These are phyloP conservation scores for Candida glaebosa DNA, from an alignment of 805 yeast species.

Conservation along the genomic window DNA sequence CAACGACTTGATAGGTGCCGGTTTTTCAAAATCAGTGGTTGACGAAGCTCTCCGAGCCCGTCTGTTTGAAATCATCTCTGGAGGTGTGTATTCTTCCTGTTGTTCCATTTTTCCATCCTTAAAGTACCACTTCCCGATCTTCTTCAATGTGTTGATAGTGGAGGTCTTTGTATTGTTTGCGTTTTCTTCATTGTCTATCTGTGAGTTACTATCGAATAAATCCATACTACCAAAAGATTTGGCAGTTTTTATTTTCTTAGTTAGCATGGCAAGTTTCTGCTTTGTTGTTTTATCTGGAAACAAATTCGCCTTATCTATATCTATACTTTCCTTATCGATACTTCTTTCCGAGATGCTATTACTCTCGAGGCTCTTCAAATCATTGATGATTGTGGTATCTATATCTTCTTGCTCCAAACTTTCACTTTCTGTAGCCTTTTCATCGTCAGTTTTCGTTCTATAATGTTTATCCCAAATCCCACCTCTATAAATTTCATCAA, in stretches of 20 bases:
- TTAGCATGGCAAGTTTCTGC: slow-evolving; percentile 22
- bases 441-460: background rate
- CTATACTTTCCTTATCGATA: background rate
- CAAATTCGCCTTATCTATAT: background rate
- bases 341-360: background rate
- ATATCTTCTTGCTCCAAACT: background rate
- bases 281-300: slow-evolving; percentile 10
- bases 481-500: slow-evolving; percentile 74
- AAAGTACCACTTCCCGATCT: slow-evolving; percentile 68
- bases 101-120: slow-evolving; percentile 35
- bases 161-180: slow-evolving; percentile 13
- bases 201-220: slow-evolving; percentile 16
- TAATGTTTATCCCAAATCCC: slow-evolving; percentile 79
- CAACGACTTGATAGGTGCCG: background rate
- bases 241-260: slow-evolving; percentile 22
- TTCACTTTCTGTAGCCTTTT: background rate
- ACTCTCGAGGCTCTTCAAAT: background rate
- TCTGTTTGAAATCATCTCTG: slow-evolving; percentile 67
- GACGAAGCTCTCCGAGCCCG: slow-evolving; percentile 31
- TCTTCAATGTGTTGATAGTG: slow-evolving; percentile 43
- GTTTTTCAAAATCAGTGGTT: background rate
- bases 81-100: slow-evolving; percentile 38
- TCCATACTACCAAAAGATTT: slow-evolving; percentile 21
- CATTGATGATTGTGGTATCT: background rate
- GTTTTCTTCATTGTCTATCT: slow-evolving; percentile 3